Conservation (phyloP, 2,329 filamentous ascomycete genomes). For the Chaetoscypha palmicola region DNA sequence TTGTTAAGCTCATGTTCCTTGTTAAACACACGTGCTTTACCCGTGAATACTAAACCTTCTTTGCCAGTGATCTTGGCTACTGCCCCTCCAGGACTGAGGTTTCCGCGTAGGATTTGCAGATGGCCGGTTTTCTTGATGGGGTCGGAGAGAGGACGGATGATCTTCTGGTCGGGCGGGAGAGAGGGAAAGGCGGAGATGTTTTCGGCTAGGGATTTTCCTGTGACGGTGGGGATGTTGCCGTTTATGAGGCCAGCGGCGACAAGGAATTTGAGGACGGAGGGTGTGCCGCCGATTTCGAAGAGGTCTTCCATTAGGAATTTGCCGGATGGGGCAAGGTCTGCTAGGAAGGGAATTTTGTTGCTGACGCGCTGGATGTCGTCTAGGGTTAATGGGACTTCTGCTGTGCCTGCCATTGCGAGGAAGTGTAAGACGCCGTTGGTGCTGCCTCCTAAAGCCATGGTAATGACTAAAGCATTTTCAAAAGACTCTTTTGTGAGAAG, state of each 20-base stretch:
- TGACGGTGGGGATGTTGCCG: conserved; percentile 72
- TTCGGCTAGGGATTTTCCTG: conserved; percentile 74
- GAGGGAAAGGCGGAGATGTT: conserved; percentile 73
- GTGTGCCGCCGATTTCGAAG: conserved; percentile 78
- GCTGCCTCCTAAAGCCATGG: conserved; percentile 64
- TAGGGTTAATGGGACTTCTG: conserved; percentile 53
- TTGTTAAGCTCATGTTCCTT: conserved; percentile 74
- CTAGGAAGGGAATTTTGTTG: conserved; percentile 65
- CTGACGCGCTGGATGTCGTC: conserved; percentile 65
- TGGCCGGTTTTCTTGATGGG: conserved; percentile 81
- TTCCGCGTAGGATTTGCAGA: conserved; percentile 80
- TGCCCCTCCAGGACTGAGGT: conserved; percentile 79
- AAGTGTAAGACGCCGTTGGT: conserved; percentile 68
- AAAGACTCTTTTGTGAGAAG: conserved; percentile 63
- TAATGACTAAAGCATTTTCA: conserved; percentile 66
- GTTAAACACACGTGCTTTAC: conserved; percentile 76
- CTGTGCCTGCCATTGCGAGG: conserved; percentile 65
- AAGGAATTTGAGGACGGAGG: conserved; percentile 77
- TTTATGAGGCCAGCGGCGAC: conserved; percentile 70
- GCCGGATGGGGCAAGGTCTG: conserved; percentile 68
- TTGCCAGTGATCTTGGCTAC: conserved; percentile 97
- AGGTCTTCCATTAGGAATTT: conserved; percentile 85
- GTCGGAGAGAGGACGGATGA: conserved; percentile 70
- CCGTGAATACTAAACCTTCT: conserved; percentile 76
- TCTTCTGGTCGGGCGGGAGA: conserved; percentile 69